Percentiles rank a stretch among this genome's conserved stretches.
Evolutionary conservation across 768 basidiomycete species (phyloP).

Genomic region (Kockovaella imperatae): DNA sequence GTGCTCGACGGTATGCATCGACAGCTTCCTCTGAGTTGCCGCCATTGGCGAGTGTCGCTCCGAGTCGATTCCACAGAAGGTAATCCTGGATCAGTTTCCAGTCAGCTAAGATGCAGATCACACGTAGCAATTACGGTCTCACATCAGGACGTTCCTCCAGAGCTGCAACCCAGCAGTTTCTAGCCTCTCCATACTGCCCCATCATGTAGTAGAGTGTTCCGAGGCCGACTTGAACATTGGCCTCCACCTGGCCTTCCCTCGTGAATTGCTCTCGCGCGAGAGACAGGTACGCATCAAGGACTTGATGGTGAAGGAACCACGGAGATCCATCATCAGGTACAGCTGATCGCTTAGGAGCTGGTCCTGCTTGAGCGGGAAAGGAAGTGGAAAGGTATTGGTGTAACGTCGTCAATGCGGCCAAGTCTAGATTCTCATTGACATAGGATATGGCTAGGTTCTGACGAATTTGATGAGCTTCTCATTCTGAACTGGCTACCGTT

Average conservation of each 20-base stretch:
- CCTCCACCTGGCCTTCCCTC: slow-evolving; percentile 59
- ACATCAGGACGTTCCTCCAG: slow-evolving; percentile 68
- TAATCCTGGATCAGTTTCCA: slow-evolving; percentile 58
- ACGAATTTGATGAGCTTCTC: not conserved
- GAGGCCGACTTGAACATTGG: slow-evolving; percentile 86
- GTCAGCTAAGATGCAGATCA: not conserved
- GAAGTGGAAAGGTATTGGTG: slow-evolving; percentile 73
- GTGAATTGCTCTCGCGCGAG: slow-evolving; percentile 76
- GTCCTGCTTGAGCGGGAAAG: slow-evolving; percentile 51
- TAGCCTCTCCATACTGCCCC: slow-evolving; percentile 74
- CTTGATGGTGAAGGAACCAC: slow-evolving; percentile 73
- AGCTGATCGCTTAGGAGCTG: slow-evolving; percentile 22
- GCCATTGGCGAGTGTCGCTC: slow-evolving; percentile 89
- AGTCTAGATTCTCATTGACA: slow-evolving; percentile 86
- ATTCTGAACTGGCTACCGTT: not conserved
- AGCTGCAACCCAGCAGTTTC: slow-evolving; percentile 90
- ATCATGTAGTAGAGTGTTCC: slow-evolving; percentile 89
- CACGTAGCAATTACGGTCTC: slow-evolving; percentile 16
- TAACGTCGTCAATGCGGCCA: slow-evolving; percentile 74
- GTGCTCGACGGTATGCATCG: slow-evolving; percentile 68
- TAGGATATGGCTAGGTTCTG: slow-evolving; percentile 93
- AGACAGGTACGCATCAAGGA: slow-evolving; percentile 73
- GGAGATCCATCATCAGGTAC: slow-evolving; percentile 33
- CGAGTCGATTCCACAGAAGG: slow-evolving; percentile 88
- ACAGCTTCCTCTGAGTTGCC: slow-evolving; percentile 86